phyloP scores from a whole-genome alignment of 345 rosid genomes.

The Anacardium occidentale region DNA sequence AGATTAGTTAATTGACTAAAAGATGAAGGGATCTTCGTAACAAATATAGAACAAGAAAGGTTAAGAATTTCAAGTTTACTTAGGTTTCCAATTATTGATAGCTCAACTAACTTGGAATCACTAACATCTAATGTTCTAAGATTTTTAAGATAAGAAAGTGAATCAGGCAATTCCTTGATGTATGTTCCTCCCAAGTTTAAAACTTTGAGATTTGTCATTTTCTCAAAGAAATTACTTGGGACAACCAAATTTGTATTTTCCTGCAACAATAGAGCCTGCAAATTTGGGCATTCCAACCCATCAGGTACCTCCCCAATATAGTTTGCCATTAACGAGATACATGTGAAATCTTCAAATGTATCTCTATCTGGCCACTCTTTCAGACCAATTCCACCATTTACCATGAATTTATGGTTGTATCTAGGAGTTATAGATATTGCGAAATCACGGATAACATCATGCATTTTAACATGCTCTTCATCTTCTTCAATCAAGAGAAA shows the following conservation, averaged over 20 bases:
- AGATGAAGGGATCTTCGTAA: neutral
- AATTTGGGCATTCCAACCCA: conserved; percentile 6
- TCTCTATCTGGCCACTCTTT: neutral
- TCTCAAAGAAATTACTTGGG: neutral
- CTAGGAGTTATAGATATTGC: neutral
- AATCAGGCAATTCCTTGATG: neutral
- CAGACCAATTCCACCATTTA: neutral
- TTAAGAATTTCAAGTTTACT: neutral
- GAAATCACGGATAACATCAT: neutral
- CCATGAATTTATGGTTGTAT: neutral
- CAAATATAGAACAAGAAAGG: neutral
- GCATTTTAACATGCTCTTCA: neutral
- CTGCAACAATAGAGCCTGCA: neutral
- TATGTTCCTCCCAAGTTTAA: neutral
- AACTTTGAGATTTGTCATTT: conserved; percentile 9
- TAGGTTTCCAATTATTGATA: conserved; percentile 8
- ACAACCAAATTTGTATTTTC: neutral
- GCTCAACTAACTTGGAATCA: neutral
- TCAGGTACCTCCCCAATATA: neutral
- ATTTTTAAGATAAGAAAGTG: neutral
- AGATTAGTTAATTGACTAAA: neutral
- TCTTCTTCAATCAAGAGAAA: neutral
- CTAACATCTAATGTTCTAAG: neutral
- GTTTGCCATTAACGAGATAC: conserved; percentile 1
- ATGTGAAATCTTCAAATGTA: neutral